Conservation (phyloP, 176 grass and related monocot species). For the Bonia amplexicaulis region DNA sequence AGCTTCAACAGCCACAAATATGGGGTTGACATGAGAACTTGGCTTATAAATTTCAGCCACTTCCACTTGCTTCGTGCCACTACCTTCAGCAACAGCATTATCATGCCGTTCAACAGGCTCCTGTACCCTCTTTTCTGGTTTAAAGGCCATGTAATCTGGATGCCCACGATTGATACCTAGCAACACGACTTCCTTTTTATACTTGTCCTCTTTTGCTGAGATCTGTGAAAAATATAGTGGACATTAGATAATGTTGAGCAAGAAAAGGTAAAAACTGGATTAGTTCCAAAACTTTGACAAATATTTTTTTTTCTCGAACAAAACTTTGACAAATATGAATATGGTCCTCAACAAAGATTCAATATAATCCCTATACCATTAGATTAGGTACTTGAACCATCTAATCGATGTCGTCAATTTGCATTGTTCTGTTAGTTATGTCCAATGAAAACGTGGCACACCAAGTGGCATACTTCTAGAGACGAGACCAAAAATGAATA, state of each 20-base stretch:
- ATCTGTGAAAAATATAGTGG: constrained; percentile 46
- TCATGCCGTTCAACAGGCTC: constrained; percentile 56
- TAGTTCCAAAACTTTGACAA: not conserved
- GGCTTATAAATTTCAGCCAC: constrained; percentile 82
- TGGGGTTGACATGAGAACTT: constrained; percentile 78
- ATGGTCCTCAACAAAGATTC: not conserved
- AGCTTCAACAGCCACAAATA: constrained; percentile 70
- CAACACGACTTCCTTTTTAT: constrained; percentile 83
- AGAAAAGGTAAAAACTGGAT: not conserved
- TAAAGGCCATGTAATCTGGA: constrained; percentile 73
- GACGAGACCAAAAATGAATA: not conserved
- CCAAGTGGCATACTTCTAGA: not conserved
- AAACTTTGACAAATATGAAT: not conserved
- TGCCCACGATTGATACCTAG: constrained; percentile 52
- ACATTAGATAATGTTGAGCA: constrained; percentile 8
- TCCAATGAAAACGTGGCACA: not conserved
- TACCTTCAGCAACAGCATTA: constrained; percentile 42
- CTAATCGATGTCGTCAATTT: not conserved
- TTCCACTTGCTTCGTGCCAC: constrained; percentile 59
- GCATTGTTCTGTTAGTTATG: not conserved
- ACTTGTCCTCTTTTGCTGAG: constrained; percentile 76
- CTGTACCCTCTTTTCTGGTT: constrained; percentile 67
- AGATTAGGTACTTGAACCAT: not conserved
- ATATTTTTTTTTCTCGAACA: too few relatives aligned
- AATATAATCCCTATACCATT: not conserved